Evolutionary conservation across 306 rosid genomes (phyloP).

Genomic region (Pyrus communis): DNA sequence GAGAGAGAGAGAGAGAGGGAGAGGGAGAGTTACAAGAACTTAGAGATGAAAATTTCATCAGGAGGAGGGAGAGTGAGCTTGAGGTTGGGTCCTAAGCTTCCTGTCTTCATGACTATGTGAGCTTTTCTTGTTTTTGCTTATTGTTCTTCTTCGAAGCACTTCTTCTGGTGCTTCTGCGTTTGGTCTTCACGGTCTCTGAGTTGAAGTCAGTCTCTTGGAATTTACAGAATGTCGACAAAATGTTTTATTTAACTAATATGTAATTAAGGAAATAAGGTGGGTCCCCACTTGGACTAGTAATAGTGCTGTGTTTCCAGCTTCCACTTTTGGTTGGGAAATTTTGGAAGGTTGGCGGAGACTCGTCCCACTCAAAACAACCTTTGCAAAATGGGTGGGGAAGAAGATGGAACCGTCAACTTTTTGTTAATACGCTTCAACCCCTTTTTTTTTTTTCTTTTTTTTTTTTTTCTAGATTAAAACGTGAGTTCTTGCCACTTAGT

Average conservation of each 20-base stretch:
- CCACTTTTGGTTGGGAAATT: background rate
- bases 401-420: background rate
- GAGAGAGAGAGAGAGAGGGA: background rate
- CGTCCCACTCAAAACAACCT: background rate
- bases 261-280: background rate
- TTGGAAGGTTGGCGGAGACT: background rate
- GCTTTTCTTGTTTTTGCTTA: background rate
- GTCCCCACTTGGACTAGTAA: slow-evolving; percentile 1
- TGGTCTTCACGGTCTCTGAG: background rate
- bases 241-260: background rate
- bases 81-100: slow-evolving; percentile 48
- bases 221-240: too few relatives aligned
- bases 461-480: too few relatives aligned
- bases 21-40: slow-evolving; percentile 53
- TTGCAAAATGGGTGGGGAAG: too few relatives aligned
- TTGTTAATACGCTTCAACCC: too few relatives aligned
- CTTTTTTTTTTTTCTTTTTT: too few relatives aligned
- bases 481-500: too few relatives aligned
- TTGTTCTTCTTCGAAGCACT: background rate
- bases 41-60: slow-evolving; percentile 57
- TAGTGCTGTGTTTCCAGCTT: background rate
- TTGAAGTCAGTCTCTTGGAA: background rate
- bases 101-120: slow-evolving; percentile 53
- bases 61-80: slow-evolving; percentile 68
- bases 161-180: background rate